These are phyloP conservation scores for Cryptococcus floricola DNA, from an alignment of 1,284 basidiomycete genomes.

Conservation along the genomic window DNA sequence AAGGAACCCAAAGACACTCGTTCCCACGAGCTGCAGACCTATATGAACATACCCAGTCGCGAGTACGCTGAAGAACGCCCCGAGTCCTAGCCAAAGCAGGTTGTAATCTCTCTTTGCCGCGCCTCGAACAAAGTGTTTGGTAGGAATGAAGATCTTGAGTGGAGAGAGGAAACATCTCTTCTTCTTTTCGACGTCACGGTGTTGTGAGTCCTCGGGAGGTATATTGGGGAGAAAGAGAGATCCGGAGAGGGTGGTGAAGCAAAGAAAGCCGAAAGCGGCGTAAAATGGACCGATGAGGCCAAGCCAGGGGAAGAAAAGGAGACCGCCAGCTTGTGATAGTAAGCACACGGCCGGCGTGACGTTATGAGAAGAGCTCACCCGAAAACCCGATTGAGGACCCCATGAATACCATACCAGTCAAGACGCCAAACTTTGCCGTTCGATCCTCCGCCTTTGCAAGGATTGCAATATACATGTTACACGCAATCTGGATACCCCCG, in stretches of 20 bases:
- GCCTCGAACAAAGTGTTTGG: conserved; percentile 8
- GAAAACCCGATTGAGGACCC: conserved; percentile 29
- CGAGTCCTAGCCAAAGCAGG: conserved; percentile 36
- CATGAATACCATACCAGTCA: conserved; percentile 39
- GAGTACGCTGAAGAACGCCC: conserved; percentile 42
- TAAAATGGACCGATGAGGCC: conserved; percentile 42
- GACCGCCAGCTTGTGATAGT: conserved; percentile 28
- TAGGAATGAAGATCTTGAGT: conserved; percentile 41
- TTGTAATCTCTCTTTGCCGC: conserved; percentile 27
- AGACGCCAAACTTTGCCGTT: conserved; percentile 41
- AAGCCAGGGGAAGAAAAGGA: conserved; percentile 22
- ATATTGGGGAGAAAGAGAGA: conserved; percentile 45
- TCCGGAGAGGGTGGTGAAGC: conserved; percentile 41
- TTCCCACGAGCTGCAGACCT: conserved; percentile 42
- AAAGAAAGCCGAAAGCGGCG: conserved; percentile 36
- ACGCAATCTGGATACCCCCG: conserved; percentile 41
- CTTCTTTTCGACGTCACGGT: conserved; percentile 6
- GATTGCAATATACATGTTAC: conserved; percentile 34
- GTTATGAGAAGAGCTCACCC: conserved; percentile 15
- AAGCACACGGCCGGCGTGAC: neutral
- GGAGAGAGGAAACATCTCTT: conserved; percentile 34
- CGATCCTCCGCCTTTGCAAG: conserved; percentile 27
- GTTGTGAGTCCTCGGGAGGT: conserved; percentile 16
- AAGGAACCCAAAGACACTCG: conserved; percentile 37
- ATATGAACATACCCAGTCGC: conserved; percentile 44